Evolutionary conservation across 2,329 filamentous ascomycete species (phyloP).

Genomic region (Epichloe sibirici): DNA sequence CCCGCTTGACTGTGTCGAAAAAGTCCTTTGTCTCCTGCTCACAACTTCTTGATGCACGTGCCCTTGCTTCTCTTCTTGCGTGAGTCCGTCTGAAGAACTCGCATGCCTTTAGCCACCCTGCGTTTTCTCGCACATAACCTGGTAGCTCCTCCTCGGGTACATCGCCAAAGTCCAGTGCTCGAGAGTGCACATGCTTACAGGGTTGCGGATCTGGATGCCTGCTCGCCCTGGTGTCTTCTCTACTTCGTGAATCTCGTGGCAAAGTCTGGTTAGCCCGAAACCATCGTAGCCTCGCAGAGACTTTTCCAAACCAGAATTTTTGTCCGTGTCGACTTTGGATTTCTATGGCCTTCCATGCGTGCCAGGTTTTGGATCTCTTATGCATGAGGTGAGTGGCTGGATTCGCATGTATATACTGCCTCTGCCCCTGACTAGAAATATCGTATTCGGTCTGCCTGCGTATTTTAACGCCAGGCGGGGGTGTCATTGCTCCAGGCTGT

Average conservation of each 20-base stretch:
- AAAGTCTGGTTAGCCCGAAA: conserved; percentile 12
- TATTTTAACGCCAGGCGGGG: conserved; percentile 13
- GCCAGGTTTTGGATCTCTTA: conserved; percentile 32
- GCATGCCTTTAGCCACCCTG: conserved; percentile 31
- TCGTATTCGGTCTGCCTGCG: neutral
- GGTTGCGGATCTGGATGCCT: conserved; percentile 17
- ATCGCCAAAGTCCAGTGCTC: conserved; percentile 24
- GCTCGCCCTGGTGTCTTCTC: conserved; percentile 6
- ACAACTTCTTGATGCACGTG: conserved; percentile 8
- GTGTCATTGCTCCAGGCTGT: conserved; percentile 14
- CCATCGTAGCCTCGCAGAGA: conserved; percentile 24
- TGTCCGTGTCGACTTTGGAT: conserved; percentile 35
- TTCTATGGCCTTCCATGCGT: conserved; percentile 34
- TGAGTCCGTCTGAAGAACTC: conserved; percentile 22
- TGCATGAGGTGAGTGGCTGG: conserved; percentile 37
- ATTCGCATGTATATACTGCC: conserved; percentile 34
- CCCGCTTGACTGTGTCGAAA: conserved; percentile 8
- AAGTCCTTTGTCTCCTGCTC: conserved; percentile 13
- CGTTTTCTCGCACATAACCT: conserved; percentile 29
- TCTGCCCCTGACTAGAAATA: conserved; percentile 13
- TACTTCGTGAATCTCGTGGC: neutral
- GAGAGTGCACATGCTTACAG: conserved; percentile 11
- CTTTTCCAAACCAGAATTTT: conserved; percentile 39
- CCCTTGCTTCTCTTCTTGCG: neutral
- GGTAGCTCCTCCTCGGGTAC: conserved; percentile 29